Evolutionary conservation across 768 basidiomycete species (phyloP), one percentile per base, ranked within the genome.

Genomic region (Chalciporus pseudorubinellus): DNA sequence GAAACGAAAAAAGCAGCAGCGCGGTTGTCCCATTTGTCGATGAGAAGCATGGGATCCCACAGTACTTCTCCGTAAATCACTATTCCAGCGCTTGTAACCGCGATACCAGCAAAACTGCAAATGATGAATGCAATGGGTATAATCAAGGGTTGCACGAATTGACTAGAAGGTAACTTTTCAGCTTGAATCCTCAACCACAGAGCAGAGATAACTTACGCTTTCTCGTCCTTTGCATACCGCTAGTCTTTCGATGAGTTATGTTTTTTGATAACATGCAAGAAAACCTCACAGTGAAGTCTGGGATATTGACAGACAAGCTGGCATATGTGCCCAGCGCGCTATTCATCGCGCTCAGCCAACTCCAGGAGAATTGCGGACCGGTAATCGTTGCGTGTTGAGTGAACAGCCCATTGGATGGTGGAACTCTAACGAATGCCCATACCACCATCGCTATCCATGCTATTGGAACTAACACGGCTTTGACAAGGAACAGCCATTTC

Each of bases 1-100:
- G 88, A 77, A 7, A 80, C 81, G 64, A 95, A 94, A 75, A 94
- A 95, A 5, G 86, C 83, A 1, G 86, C 89, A 2, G 90, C 83
- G 49, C 93, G 84, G 69, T 89, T 93, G 58, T 88, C 80, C 91
- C 91, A 94, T 40, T 74, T 75, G 66, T 89, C 81, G 57, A 92
- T 86, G 46, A 93, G 80, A 44, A 72, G 71, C 13, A 87, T 74
- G 0, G 91, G 90, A 62, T 93, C 82, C 92, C 91, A 93, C 38
- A 78, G 69, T 51, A 78, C 75, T 33, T 72, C 68, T 20, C 85
- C 89, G 59, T 92, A 93, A 14, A 92, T 76, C 4, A 75, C 70
- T 54, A 85, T 77, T 19, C 85, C 88, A 0, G 89, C 85, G 9
- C 82, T 84, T 3, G 92, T 90, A 19, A 92, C 87, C 4, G 84